These are phyloP conservation scores for Davidsoniella eucalypti DNA, from an alignment of 2,329 filamentous ascomycete species.

Conservation along the genomic window DNA sequence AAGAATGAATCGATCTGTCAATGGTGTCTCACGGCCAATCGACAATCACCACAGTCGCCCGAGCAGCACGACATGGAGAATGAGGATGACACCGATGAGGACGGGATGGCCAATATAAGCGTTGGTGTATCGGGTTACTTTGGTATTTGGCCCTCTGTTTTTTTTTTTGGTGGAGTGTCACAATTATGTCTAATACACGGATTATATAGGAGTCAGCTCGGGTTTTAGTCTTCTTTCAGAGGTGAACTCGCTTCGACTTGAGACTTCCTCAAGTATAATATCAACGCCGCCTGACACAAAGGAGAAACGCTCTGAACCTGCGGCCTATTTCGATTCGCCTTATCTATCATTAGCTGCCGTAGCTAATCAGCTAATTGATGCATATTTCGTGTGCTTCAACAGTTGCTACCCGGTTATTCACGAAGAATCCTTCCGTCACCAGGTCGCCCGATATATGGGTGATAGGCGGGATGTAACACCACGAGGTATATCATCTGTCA, in stretches of 20 bases:
- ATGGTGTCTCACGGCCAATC: too few species aligned
- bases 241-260: slow-evolving; percentile 12
- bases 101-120: slow-evolving; percentile 17
- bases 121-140: slow-evolving; percentile 17
- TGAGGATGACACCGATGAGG: slow-evolving; percentile 11
- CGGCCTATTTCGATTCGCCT: slow-evolving; percentile 5
- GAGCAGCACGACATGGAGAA: slow-evolving; percentile 1
- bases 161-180: not conserved
- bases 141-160: slow-evolving; percentile 10
- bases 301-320: not conserved
- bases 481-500: slow-evolving; percentile 9
- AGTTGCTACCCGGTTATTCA: slow-evolving; percentile 30
- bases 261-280: not conserved
- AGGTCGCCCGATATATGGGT: slow-evolving; percentile 14
- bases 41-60: too few species aligned
- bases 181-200: not conserved
- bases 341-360: slow-evolving; percentile 11
- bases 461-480: slow-evolving; percentile 17
- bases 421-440: slow-evolving; percentile 27
- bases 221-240: slow-evolving; percentile 17
- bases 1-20: too few species aligned
- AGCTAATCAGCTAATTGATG: slow-evolving; percentile 20
- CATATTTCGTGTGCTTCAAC: slow-evolving; percentile 29
- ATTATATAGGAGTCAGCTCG: slow-evolving; percentile 16
- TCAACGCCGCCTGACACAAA: not conserved